Conservation (phyloP, 306 rosid species). For the Leucaena leucocephala region DNA sequence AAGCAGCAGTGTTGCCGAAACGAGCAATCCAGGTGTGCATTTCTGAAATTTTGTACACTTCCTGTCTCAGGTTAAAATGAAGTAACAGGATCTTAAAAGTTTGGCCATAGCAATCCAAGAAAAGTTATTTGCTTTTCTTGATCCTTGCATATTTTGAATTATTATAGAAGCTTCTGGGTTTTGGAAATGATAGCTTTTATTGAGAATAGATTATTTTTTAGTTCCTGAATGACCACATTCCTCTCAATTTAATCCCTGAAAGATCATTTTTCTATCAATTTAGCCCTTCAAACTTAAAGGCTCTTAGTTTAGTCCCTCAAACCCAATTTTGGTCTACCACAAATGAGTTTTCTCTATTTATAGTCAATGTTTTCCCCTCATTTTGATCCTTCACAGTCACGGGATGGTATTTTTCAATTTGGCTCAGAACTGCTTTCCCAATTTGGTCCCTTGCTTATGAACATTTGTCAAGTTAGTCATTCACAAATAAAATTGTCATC, state of each 20-base stretch:
- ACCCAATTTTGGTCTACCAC: neutral
- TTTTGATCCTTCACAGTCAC: neutral
- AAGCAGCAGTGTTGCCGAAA: slow-evolving; percentile 91
- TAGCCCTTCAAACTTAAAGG: neutral
- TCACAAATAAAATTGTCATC: neutral
- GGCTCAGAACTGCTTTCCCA: too few relatives aligned
- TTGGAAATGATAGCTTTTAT: neutral
- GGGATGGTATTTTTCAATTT: neutral
- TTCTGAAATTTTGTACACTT: slow-evolving; percentile 22
- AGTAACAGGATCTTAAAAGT: slow-evolving; percentile 1
- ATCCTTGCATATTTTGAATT: slow-evolving; percentile 17
- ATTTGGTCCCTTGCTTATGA: neutral
- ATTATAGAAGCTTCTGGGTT: neutral
- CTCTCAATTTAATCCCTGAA: neutral
- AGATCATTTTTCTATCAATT: neutral
- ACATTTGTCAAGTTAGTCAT: neutral
- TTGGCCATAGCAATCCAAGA: neutral
- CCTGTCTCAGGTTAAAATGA: neutral
- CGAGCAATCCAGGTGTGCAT: slow-evolving; percentile 89
- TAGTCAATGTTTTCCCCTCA: neutral
- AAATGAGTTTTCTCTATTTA: neutral
- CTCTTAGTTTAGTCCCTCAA: neutral
- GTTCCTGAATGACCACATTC: neutral
- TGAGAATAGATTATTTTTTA: neutral
- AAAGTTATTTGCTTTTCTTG: neutral